Evolutionary conservation across 2,329 filamentous ascomycete species (phyloP).

Genomic region (Pseudomassariella vexata): DNA sequence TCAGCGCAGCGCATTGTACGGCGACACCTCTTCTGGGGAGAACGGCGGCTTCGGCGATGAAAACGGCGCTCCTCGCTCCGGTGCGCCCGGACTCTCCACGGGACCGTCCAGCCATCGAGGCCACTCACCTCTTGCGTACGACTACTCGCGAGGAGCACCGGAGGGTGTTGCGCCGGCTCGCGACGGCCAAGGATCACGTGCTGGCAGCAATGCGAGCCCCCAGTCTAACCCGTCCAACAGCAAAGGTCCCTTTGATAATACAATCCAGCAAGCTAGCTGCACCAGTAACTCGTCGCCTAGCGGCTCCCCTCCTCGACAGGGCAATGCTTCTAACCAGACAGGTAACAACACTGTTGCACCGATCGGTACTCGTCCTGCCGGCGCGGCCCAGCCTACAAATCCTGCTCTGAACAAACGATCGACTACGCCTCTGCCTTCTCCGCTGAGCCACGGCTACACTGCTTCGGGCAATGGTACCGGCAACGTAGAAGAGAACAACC

Average conservation of each 20-base stretch:
- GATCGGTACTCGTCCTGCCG: conserved; percentile 82
- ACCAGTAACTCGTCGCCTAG: conserved; percentile 81
- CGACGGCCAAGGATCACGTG: conserved; percentile 53
- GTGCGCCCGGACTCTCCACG: conserved; percentile 60
- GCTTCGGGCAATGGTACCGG: conserved; percentile 39
- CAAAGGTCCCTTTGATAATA: conserved; percentile 56
- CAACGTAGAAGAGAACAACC: conserved; percentile 40
- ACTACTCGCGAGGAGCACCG: conserved; percentile 41
- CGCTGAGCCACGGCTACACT: conserved; percentile 68
- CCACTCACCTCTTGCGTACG: conserved; percentile 74
- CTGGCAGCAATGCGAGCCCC: conserved; percentile 82
- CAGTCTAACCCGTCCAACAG: conserved; percentile 58
- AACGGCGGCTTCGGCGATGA: conserved; percentile 65
- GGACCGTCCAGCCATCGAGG: conserved; percentile 63
- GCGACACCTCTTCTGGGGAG: conserved; percentile 66
- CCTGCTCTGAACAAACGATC: conserved; percentile 70
- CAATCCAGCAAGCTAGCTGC: conserved; percentile 62
- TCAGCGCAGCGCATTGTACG: conserved; percentile 91
- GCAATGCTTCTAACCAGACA: conserved; percentile 47
- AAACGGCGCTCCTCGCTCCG: conserved; percentile 54
- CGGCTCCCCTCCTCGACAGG: conserved; percentile 69
- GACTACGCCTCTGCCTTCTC: conserved; percentile 88
- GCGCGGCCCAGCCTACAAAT: conserved; percentile 46
- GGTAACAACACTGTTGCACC: conserved; percentile 74
- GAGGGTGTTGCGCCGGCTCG: conserved; percentile 40